Evolutionary conservation across 768 basidiomycete genomes (phyloP).

Genomic region (Baorangia bicolor): DNA sequence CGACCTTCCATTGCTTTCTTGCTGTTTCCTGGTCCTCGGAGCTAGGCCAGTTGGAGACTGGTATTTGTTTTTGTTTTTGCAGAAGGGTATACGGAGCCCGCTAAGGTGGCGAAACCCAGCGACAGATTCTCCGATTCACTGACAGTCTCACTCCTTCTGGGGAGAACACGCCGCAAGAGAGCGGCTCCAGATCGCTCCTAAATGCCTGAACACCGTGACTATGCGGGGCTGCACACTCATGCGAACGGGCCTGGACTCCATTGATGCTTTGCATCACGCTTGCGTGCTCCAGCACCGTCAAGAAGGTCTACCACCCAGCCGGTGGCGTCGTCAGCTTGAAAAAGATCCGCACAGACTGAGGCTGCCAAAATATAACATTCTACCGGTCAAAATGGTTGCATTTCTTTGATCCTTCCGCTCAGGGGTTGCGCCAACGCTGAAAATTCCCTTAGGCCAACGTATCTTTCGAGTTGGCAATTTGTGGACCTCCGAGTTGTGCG

Average conservation of each 20-base stretch:
- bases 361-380: neutral
- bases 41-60: neutral
- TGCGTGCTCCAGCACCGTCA: neutral
- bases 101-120: conserved; percentile 16
- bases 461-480: neutral
- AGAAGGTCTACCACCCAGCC: neutral
- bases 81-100: neutral
- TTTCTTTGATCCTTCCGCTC: conserved; percentile 1
- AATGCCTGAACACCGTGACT: neutral
- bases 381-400: neutral
- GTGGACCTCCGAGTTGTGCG: neutral
- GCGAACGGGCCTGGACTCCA: neutral
- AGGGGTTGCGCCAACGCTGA: neutral
- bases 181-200: neutral
- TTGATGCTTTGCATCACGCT: neutral
- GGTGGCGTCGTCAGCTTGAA: neutral
- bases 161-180: conserved; percentile 2
- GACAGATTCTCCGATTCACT: conserved; percentile 22
- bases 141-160: conserved; percentile 3
- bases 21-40: neutral
- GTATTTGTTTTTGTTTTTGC: conserved; percentile 25
- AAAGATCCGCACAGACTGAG: neutral
- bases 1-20: neutral
- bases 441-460: neutral
- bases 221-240: neutral